Evolutionary conservation across 148 eudicot species (phyloP).

Genomic region (Chenopodium quinoa): DNA sequence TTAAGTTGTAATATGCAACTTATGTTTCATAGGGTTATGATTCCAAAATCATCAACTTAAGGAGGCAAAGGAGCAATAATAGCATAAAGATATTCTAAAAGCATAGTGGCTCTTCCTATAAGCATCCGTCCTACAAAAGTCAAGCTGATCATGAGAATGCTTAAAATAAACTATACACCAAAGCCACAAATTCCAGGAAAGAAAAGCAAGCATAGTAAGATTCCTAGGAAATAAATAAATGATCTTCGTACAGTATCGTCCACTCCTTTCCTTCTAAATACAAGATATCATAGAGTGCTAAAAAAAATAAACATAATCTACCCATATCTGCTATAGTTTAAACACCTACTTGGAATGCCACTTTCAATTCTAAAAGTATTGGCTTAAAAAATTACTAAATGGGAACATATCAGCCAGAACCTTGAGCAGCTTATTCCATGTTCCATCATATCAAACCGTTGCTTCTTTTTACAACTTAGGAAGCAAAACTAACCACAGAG

Average conservation of each 20-base stretch:
- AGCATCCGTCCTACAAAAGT: background rate
- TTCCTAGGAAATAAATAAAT: background rate
- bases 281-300: background rate
- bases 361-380: background rate
- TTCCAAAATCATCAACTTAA: conserved; percentile 8
- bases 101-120: background rate
- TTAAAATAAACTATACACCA: background rate
- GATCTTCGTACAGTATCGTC: background rate
- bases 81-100: background rate
- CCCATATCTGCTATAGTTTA: background rate
- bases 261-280: background rate
- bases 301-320: background rate
- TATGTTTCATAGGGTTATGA: background rate
- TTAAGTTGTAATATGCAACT: background rate
- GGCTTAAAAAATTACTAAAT: no score
- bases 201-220: background rate
- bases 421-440: background rate
- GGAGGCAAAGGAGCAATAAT: background rate
- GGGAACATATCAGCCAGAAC: background rate
- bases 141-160: background rate
- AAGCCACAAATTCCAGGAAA: background rate
- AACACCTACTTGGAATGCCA: background rate
- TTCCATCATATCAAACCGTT: background rate
- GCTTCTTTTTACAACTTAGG: background rate
- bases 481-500: no score